phyloP scores from a whole-genome alignment of 2,329 filamentous ascomycete species.

The Diaporthe australafricana region DNA sequence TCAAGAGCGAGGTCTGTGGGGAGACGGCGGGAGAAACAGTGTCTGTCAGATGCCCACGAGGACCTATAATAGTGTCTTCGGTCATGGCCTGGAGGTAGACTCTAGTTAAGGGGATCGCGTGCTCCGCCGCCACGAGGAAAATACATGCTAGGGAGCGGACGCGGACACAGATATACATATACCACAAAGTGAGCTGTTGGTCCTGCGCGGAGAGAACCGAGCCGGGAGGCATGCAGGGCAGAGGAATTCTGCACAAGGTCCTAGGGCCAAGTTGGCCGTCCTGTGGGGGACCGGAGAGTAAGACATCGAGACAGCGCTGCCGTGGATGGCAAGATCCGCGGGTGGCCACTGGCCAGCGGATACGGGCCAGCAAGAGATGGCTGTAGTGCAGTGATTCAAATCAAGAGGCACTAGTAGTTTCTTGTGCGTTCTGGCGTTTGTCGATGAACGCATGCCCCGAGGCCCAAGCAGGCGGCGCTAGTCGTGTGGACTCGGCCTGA shows the following conservation, averaged over 20 bases:
- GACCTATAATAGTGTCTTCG: constrained; percentile 15
- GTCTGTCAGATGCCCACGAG: constrained; percentile 17
- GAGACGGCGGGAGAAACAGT: constrained; percentile 13
- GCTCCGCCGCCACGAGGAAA: constrained; percentile 9
- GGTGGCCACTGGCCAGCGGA: constrained; percentile 17
- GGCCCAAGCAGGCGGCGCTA: constrained; percentile 34
- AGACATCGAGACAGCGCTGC: constrained; percentile 33
- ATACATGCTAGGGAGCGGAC: constrained; percentile 4
- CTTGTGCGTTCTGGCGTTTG: constrained; percentile 32
- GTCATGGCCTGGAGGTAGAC: not conserved
- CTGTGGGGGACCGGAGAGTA: constrained; percentile 34
- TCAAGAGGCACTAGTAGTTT: constrained; percentile 26
- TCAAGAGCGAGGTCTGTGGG: constrained; percentile 33
- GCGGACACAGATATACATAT: constrained; percentile 13
- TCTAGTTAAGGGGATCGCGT: constrained; percentile 16
- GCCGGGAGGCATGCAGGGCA: constrained; percentile 4
- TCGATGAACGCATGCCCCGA: constrained; percentile 29
- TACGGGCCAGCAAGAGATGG: constrained; percentile 21
- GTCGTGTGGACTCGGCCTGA: not conserved
- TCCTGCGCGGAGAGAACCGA: not conserved
- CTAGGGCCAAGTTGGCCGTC: constrained; percentile 3
- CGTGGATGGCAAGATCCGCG: constrained; percentile 27
- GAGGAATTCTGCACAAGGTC: constrained; percentile 10
- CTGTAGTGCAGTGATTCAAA: constrained; percentile 31
- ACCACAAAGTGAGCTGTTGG: not conserved